phyloP scores from a whole-genome alignment of 129 eudicot species.

The Tagetes patula region DNA sequence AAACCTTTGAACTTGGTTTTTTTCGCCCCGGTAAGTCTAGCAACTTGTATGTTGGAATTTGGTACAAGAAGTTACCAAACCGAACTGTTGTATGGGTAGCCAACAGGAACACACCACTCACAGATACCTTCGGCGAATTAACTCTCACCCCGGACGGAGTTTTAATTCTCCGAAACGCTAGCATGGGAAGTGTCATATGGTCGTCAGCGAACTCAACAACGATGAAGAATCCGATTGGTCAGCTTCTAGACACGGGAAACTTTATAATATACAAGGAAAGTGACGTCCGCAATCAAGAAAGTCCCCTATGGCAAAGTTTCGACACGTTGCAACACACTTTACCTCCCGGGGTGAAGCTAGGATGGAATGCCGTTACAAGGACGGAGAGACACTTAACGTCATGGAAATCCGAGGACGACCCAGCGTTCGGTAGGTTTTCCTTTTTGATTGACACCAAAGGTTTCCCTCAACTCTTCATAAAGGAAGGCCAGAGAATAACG shows the following conservation, averaged over 20 bases:
- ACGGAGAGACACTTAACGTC: not conserved
- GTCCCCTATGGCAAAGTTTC: constrained; percentile 4
- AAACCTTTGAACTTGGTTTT: constrained; percentile 40
- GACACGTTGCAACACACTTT: not conserved
- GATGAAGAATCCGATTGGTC: not conserved
- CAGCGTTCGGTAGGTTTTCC: not conserved
- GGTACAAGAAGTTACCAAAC: constrained; percentile 22
- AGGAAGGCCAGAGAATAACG: not conserved
- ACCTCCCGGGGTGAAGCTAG: not conserved
- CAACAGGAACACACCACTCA: constrained; percentile 11
- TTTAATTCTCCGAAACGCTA: not conserved
- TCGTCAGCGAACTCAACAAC: not conserved
- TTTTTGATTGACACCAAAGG: not conserved
- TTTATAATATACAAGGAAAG: not conserved
- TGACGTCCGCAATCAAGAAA: not conserved
- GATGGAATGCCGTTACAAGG: not conserved
- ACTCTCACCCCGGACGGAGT: constrained; percentile 8
- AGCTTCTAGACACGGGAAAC: constrained; percentile 11
- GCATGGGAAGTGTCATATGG: not conserved
- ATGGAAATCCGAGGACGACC: not conserved
- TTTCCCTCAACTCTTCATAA: not conserved
- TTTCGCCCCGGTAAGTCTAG: constrained; percentile 29
- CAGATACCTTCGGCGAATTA: not conserved
- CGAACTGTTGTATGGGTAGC: constrained; percentile 14
- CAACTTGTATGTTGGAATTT: constrained; percentile 1